Evolutionary conservation across 768 basidiomycete species (phyloP).

Genomic region (Exidia glandulosa): DNA sequence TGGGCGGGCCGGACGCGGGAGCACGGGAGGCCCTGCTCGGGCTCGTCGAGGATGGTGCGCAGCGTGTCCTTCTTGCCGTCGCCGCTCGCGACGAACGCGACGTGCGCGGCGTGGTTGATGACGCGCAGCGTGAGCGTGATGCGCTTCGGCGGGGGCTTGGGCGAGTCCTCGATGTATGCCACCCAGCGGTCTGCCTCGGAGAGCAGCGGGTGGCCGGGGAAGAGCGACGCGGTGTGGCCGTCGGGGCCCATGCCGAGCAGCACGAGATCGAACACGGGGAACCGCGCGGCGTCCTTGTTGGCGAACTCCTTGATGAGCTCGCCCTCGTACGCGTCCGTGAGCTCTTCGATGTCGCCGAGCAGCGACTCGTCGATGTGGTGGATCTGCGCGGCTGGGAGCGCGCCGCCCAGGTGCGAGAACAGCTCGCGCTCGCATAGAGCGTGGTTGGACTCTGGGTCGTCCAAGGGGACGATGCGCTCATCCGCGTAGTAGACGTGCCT

Average conservation of each 20-base stretch:
- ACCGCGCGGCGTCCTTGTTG: constrained; percentile 83
- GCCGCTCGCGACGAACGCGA: constrained; percentile 84
- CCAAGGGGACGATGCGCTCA: constrained; percentile 88
- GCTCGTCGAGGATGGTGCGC: constrained; percentile 60
- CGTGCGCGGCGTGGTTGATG: constrained; percentile 76
- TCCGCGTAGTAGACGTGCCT: constrained; percentile 99
- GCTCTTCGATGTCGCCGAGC: constrained; percentile 67
- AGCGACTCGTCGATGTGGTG: constrained; percentile 66
- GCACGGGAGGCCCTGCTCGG: constrained; percentile 71
- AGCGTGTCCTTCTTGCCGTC: constrained; percentile 73
- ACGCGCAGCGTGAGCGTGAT: constrained; percentile 91
- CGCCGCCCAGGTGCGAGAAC: constrained; percentile 55
- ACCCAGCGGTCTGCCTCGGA: constrained; percentile 90
- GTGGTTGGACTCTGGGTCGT: constrained; percentile 91
- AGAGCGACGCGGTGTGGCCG: constrained; percentile 96
- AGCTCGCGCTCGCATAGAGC: constrained; percentile 57
- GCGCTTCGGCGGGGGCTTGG: constrained; percentile 82
- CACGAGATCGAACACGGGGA: constrained; percentile 96
- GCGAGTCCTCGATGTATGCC: constrained; percentile 83
- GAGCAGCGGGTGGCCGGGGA: constrained; percentile 84
- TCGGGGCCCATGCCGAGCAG: constrained; percentile 95
- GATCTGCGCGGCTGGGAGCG: constrained; percentile 66
- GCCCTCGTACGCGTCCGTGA: constrained; percentile 70
- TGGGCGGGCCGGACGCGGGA: constrained; percentile 65
- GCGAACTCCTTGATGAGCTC: constrained; percentile 86